Evolutionary conservation across 805 yeast genomes (phyloP).

Genomic region (Metschnikowia cerradonensis): DNA sequence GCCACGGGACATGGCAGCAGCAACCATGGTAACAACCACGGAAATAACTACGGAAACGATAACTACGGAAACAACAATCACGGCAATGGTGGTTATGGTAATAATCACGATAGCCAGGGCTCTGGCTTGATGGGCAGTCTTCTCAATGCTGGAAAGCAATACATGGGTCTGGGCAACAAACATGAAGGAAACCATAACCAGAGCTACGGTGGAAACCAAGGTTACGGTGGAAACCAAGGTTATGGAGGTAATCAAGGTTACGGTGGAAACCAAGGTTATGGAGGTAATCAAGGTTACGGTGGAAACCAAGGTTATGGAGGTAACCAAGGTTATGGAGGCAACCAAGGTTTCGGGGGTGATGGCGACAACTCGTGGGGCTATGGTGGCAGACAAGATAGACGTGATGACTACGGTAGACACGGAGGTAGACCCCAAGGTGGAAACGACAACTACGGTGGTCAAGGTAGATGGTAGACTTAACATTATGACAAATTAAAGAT

Average conservation of each 20-base stretch:
- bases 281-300: conserved; percentile 2
- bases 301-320: conserved; percentile 1
- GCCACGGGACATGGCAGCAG: conserved; percentile 12
- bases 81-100: background rate
- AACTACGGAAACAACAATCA: background rate
- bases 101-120: conserved; percentile 1
- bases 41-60: conserved; percentile 1
- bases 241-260: conserved; percentile 5
- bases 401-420: background rate
- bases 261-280: background rate
- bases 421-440: conserved; percentile 8
- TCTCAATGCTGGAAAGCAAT: conserved; percentile 2
- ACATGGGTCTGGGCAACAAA: background rate
- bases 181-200: conserved; percentile 1
- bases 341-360: conserved; percentile 1
- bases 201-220: conserved; percentile 7
- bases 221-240: background rate
- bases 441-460: conserved; percentile 8
- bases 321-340: conserved; percentile 4
- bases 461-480: conserved; percentile 8
- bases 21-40: conserved; percentile 6
- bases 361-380: conserved; percentile 1
- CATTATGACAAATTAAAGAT: too few relatives aligned
- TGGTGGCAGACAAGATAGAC: conserved; percentile 7
- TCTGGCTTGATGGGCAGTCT: conserved; percentile 1